Conservation (phyloP, 441 rosid species). For the Arabidopsis hybrid region DNA sequence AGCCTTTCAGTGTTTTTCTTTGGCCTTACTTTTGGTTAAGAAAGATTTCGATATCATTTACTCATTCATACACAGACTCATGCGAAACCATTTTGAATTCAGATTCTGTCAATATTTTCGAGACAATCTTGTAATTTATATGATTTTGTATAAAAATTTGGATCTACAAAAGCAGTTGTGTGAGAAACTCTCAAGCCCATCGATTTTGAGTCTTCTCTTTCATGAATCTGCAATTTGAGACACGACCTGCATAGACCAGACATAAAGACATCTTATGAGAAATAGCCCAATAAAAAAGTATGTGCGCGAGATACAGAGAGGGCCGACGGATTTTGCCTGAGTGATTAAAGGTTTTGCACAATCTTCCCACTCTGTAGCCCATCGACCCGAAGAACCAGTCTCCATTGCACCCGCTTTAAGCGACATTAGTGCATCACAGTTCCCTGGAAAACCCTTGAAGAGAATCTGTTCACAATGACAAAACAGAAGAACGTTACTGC, state of each 20-base stretch:
- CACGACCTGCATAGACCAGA: conserved; percentile 39
- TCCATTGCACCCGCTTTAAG: conserved; percentile 75
- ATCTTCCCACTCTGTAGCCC: conserved; percentile 94
- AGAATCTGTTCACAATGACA: conserved; percentile 59
- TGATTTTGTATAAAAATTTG: conserved; percentile 23
- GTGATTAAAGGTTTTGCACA: conserved; percentile 81
- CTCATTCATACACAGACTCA: conserved; percentile 12
- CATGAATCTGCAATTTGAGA: conserved; percentile 27
- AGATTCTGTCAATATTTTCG: conserved; percentile 4
- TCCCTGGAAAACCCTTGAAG: conserved; percentile 84
- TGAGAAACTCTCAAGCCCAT: conserved; percentile 6
- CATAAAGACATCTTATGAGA: conserved; percentile 25
- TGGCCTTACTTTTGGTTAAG: conserved; percentile 17
- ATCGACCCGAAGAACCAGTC: conserved; percentile 75
- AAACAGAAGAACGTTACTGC: conserved; percentile 12
- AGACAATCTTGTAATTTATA: conserved; percentile 31
- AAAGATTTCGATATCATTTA: conserved; percentile 29
- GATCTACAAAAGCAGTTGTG: conserved; percentile 31
- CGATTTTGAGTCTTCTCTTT: conserved; percentile 4
- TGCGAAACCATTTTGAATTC: conserved; percentile 11
- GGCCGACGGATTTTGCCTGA: conserved; percentile 56
- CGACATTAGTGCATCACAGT: conserved; percentile 62
- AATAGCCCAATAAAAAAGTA: conserved; percentile 3
- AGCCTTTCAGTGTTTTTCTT: conserved; percentile 7
- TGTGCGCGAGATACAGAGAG: not conserved